Evolutionary conservation across 164 flowering plant species (phyloP).

Genomic region (Aristolochia fimbriata): DNA sequence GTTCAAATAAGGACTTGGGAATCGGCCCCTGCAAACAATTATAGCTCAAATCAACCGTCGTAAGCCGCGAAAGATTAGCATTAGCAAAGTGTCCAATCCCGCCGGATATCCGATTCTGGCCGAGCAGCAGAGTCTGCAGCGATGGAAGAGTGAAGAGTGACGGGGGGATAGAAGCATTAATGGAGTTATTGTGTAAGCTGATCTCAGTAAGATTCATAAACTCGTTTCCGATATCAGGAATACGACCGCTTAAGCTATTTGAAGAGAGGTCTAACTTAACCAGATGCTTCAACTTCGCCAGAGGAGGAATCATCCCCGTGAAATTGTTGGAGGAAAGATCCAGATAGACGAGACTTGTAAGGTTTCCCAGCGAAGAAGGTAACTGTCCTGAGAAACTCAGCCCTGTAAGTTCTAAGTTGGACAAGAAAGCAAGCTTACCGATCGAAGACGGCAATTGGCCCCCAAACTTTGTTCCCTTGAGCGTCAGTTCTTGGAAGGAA

Average conservation of each 20-base stretch:
- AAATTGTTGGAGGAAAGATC: conserved; percentile 24
- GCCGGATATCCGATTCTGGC: conserved; percentile 24
- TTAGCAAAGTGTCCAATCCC: conserved; percentile 10
- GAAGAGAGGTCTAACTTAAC: conserved; percentile 32
- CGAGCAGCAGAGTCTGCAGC: conserved; percentile 20
- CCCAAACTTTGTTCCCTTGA: conserved; percentile 19
- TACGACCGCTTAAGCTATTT: conserved; percentile 27
- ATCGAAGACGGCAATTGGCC: conserved; percentile 32
- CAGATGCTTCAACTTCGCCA: conserved; percentile 21
- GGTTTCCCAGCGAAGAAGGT: conserved; percentile 21
- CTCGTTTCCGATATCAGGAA: conserved; percentile 26
- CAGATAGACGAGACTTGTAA: conserved; percentile 21
- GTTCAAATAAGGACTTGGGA: conserved; percentile 19
- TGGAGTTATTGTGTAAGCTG: conserved; percentile 22
- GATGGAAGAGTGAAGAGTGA: conserved; percentile 30
- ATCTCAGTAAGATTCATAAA: conserved; percentile 17
- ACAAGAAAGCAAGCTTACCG: conserved; percentile 20
- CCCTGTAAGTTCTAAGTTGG: conserved; percentile 16
- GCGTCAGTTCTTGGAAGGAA: conserved; percentile 15
- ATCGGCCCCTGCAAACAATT: conserved; percentile 28
- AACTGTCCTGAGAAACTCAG: conserved; percentile 30
- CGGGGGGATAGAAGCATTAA: conserved; percentile 31
- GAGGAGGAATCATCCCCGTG: conserved; percentile 10
- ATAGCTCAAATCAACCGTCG: conserved; percentile 13
- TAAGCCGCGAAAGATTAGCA: conserved; percentile 11